These are phyloP conservation scores for Schoenoplectus tabernaemontani DNA, from an alignment of 202 grass and related monocot species.

Conservation along the genomic window DNA sequence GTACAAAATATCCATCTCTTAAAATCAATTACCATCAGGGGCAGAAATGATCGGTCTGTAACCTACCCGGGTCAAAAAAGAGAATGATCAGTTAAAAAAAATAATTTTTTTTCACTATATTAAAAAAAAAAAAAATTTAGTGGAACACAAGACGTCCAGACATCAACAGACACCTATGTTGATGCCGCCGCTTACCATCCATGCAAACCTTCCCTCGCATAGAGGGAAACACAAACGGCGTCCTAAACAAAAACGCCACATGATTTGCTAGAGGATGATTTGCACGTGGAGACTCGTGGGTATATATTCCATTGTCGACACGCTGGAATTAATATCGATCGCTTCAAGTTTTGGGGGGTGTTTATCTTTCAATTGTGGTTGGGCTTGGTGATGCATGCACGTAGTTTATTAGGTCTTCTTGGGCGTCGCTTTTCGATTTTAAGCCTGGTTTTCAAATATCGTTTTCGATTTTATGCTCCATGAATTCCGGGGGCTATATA, in stretches of 20 bases:
- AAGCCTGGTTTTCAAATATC: neutral
- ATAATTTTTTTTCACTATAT: too few relatives aligned
- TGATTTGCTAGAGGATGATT: neutral
- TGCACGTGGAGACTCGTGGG: neutral
- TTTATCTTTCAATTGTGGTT: neutral
- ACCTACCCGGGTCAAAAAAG: too few relatives aligned
- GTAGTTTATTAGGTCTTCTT: neutral
- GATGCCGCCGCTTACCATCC: neutral
- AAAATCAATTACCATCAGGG: too few relatives aligned
- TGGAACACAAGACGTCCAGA: too few relatives aligned
- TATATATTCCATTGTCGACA: neutral
- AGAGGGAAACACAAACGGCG: constrained; percentile 1
- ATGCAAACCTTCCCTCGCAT: neutral
- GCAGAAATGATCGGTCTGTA: too few relatives aligned
- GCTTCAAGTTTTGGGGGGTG: neutral
- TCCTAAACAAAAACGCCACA: neutral
- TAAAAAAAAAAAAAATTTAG: too few relatives aligned
- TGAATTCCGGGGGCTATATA: neutral
- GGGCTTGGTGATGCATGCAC: neutral
- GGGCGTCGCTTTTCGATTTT: neutral
- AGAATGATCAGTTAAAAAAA: too few relatives aligned
- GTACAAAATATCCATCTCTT: too few relatives aligned
- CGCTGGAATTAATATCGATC: neutral
- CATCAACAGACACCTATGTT: too few relatives aligned
- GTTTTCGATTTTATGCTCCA: neutral